phyloP scores from a whole-genome alignment of 768 basidiomycete species.

The Crepidotus variabilis region DNA sequence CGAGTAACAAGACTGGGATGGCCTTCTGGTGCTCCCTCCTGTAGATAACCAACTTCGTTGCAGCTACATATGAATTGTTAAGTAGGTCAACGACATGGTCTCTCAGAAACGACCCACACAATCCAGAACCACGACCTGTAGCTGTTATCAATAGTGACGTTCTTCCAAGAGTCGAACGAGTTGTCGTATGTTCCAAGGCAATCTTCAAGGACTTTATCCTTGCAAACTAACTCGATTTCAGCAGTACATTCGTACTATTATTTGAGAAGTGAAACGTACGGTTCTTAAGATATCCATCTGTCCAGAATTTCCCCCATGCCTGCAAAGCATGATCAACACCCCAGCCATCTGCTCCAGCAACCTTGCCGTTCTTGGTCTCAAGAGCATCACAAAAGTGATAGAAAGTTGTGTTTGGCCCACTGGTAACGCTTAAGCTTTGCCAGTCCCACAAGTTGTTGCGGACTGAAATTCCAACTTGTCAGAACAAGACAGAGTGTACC shows the following conservation, averaged over 20 bases:
- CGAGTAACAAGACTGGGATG: constrained; percentile 49
- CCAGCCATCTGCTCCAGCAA: constrained; percentile 51
- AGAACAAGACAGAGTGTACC: neutral
- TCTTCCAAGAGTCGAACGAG: constrained; percentile 42
- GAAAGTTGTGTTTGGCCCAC: constrained; percentile 44
- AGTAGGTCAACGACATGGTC: neutral
- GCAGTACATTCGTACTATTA: too few relatives aligned
- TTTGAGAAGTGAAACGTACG: constrained; percentile 32
- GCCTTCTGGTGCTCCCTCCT: constrained; percentile 41
- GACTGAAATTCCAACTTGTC: constrained; percentile 28
- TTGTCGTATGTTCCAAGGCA: constrained; percentile 42
- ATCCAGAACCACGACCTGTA: constrained; percentile 71
- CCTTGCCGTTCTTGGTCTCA: constrained; percentile 55
- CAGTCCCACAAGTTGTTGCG: constrained; percentile 63
- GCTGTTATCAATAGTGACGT: constrained; percentile 51
- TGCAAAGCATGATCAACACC: constrained; percentile 58
- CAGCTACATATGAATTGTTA: constrained; percentile 38
- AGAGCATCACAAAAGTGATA: constrained; percentile 67
- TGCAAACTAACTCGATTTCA: constrained; percentile 43
- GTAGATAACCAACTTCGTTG: constrained; percentile 63
- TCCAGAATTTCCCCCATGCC: constrained; percentile 62
- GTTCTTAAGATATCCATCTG: constrained; percentile 37
- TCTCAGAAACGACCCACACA: constrained; percentile 34
- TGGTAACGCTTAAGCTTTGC: constrained; percentile 55
- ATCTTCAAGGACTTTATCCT: constrained; percentile 36